Evolutionary conservation across 2,329 filamentous ascomycete genomes (phyloP), one percentile per base, ranked within the genome.

Genomic region (Botrytis galanthina): DNA sequence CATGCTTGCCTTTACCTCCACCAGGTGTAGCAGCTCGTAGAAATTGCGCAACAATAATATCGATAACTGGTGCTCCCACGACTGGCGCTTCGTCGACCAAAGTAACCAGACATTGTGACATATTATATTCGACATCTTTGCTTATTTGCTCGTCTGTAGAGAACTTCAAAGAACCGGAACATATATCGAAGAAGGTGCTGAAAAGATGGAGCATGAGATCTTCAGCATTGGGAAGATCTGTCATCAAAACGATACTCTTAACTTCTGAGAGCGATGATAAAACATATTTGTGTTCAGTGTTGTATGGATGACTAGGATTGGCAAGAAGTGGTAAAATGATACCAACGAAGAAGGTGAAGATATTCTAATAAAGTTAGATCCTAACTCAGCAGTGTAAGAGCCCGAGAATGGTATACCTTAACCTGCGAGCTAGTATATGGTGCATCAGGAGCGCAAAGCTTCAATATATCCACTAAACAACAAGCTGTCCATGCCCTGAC

Each of bases 41-140:
- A 79, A 99, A 99, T 81, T 99, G 97, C 12, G 95, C 95, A 80
- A 99, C 93, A 78, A 99, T 94, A 44, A 95, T 90, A 81, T 99
- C 95, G 32, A 98, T 90, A 3, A 97, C 93, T 74, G 93, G 91
- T 10, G 91, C 87, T 0, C 95, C 93, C 29, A 99, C 86, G 54
- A 89, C 90, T 2, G 88, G 85, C 29, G 92, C 91, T 84, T 99
- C 96, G 76, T 98, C 96, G 35, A 99, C 92, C 70, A 99, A 85
- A 69, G 91, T 93, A 62, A 92, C 90, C 35, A 99, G 87, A 75
- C 98, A 88, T 70, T 93, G 90, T 35, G 92, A 96, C 88, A 99
- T 93, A 81, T 96, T 92, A 79, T 94, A 94, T 81, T 98, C 94
- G 73, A 98, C 93, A 82, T 97, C 96, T 84, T 97, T 97, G 74